Evolutionary conservation across 2,329 filamentous ascomycete species (phyloP), one percentile per base, ranked within the genome.

Genomic region (Rutstroemia sydowiana): DNA sequence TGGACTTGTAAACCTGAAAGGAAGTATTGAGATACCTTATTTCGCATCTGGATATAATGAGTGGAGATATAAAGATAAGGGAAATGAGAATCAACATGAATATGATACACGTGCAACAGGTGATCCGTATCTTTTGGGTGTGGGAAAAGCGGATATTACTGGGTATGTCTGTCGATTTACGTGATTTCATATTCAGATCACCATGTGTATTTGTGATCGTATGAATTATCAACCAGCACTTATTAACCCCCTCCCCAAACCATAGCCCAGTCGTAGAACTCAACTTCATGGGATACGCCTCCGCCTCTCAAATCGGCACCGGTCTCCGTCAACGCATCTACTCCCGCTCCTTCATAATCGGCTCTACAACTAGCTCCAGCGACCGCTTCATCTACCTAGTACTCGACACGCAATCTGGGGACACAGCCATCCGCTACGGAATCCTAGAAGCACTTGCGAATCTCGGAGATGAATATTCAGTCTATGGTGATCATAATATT

Each of bases 241-340:
- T 8, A 18, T 41, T 32, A 5, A 20, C 26, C 5, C 48, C 45
- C 55, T 36, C 56, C 36, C 13, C 50, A 18, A 9, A 55, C 42
- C 40, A 36, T 43, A 65, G 63, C 2, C 89, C 90, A 0, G 88
- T 95, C n/a, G 90, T 93, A 21, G 89, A 95, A 69, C 76, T 96
- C 62, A 88, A 89, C 63, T 78, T 97, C 63, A 93, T 91, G 76
- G 91, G 91, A 57, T 96, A 96, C 73, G 92, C 91, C 30, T 86
- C 89, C 68, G 73, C 85, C 14, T 77, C 78, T 30, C 92, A 97
- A 71, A 72, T 85, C 30, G 92, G 92, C 44, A 85, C 84, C 8
- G 92, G 92, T 31, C 73, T 97, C 43, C 82, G 90, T 49, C 92
- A 96, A 71, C 81, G 92, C 42, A 75, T 95, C n/a, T 92, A 93